Base-by-base conservation (phyloP, 148 eudicot species). In the Nyssa sinensis region DNA sequence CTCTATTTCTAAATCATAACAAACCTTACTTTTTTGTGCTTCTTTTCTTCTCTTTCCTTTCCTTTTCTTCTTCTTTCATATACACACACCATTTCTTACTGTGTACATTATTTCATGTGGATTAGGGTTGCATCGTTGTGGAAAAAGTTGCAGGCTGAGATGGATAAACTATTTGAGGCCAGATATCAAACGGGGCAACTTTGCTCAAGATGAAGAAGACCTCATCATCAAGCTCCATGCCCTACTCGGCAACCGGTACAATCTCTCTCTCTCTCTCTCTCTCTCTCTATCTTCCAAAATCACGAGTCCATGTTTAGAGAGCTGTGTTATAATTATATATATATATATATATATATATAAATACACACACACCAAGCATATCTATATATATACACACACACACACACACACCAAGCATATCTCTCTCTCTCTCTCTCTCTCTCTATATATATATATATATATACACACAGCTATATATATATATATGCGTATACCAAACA, bases 141-240 rank as follows among this genome's bases (percentile, higher is more conserved):
- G 86, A 16, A 82, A 78, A 44, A 80, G 86, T 33, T 84, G 84
- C 64, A 62, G 84, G 34, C 57, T 80, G 29, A 80, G 84, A 74
- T 85, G 85, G 88, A 82, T 76, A 64, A 81, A 84, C 33, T 81
- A 78, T 71, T 61, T 81, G 10, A 71, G 75, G 16, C 82, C 84
- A 0, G 82, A 81, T 7, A 65, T 84, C 14, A 84, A 84, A 49
- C 23, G 84, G 30, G 84, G 78, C 4, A 79, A 76, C 72, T 84
- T 84, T 58, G 78, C 68, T 59, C 70, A 66, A 69, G 87, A 75
- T 57, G 87, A 84, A 75, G 87, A 84, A 39, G 87, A 84, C 17
- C 85, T 81, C 70, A 84, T 81, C 23, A 76, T 81, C 83, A 84
- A 79, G 76, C 85, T 84, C 32, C 88, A 84, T 67, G 83, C 85